These are phyloP conservation scores for Pluteus cervinus DNA, from an alignment of 768 basidiomycete genomes.

Conservation along the genomic window DNA sequence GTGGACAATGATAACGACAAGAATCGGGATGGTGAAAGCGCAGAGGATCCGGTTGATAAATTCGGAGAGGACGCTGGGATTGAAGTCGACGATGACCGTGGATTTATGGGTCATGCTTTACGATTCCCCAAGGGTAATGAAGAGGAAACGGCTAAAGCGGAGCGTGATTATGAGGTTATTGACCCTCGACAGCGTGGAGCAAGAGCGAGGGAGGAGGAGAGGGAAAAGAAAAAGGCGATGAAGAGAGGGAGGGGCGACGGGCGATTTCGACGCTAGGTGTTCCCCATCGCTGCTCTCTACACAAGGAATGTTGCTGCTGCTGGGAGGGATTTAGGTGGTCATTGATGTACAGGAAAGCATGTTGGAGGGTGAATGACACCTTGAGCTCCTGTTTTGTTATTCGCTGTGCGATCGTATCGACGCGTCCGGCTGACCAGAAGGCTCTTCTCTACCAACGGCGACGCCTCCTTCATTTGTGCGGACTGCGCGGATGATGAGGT, in stretches of 20 bases:
- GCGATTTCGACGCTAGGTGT: no score
- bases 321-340: no score
- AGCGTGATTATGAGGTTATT: conserved; percentile 86
- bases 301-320: no score
- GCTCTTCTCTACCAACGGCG: no score
- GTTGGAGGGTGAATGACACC: no score
- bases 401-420: no score
- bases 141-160: conserved; percentile 72
- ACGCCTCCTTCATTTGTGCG: no score
- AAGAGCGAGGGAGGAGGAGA: conserved; percentile 72
- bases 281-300: no score
- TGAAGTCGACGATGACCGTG: conserved; percentile 75
- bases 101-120: conserved; percentile 67
- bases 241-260: conserved; percentile 31
- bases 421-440: no score
- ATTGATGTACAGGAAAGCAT: no score
- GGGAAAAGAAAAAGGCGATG: conserved; percentile 49
- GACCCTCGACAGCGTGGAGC: conserved; percentile 73
- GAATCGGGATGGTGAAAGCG: conserved; percentile 13
- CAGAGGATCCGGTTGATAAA: conserved; percentile 15
- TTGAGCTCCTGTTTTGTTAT: no score
- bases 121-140: conserved; percentile 75
- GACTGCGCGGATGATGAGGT: no score
- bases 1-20: conserved; percentile 4
- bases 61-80: conserved; percentile 44